phyloP scores from a whole-genome alignment of 257 asterid species.

The Haberlea rhodopensis region DNA sequence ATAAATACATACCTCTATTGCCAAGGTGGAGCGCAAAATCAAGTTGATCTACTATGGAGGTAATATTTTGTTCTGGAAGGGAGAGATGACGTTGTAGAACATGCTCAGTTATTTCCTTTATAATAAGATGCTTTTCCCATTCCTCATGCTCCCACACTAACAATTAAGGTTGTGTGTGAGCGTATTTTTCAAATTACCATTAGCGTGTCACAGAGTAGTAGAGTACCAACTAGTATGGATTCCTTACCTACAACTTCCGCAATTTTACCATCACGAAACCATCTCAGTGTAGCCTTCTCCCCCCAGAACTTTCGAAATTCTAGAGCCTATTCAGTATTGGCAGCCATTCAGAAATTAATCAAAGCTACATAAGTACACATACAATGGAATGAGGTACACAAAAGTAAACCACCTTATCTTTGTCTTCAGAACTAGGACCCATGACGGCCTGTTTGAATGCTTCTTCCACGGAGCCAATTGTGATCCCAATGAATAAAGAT shows the following conservation, averaged over 20 bases:
- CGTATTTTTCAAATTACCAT: conserved; percentile 17
- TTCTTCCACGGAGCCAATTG: conserved; percentile 62
- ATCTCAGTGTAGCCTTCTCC: conserved; percentile 79
- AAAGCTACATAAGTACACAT: conserved; percentile 1
- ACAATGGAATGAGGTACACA: conserved; percentile 13
- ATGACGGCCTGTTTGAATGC: conserved; percentile 70
- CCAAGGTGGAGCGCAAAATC: conserved; percentile 75
- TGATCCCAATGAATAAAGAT: conserved; percentile 69
- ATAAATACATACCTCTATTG: conserved; percentile 51
- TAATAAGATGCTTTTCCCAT: conserved; percentile 82
- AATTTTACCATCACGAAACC: conserved; percentile 87
- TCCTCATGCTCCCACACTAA: conserved; percentile 82
- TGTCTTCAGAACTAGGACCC: conserved; percentile 98
- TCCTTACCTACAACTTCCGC: conserved; percentile 92
- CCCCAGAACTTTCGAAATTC: conserved; percentile 97
- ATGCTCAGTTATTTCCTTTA: conserved; percentile 73
- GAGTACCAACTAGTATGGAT: conserved; percentile 23
- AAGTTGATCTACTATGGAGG: conserved; percentile 75
- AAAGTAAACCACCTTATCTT: conserved; percentile 62
- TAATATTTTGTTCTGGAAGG: conserved; percentile 64
- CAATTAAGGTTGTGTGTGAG: conserved; percentile 21
- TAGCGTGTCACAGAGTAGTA: conserved; percentile 24
- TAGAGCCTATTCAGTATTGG: conserved; percentile 52
- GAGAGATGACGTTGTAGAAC: conserved; percentile 76
- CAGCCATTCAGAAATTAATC: conserved; percentile 5